Conservation (phyloP, 257 asterid species). For the Rauvolfia tetraphylla region DNA sequence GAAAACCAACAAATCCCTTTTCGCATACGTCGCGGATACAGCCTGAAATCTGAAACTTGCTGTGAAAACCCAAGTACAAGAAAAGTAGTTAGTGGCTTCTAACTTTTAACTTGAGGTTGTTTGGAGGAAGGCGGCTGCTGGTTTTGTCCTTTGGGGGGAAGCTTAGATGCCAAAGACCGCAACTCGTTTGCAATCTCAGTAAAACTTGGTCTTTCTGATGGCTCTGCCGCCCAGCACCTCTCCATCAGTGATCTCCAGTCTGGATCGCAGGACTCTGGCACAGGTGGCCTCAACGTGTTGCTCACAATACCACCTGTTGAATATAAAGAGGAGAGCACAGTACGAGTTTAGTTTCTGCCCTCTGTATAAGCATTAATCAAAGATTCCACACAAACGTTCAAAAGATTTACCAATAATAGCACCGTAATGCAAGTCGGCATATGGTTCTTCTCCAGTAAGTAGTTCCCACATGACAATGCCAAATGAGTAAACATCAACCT, state of each 20-base stretch:
- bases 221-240: conserved; percentile 94
- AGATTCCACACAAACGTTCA: not conserved
- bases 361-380: not conserved
- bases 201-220: conserved; percentile 83
- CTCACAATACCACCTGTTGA: conserved; percentile 85
- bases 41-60: conserved; percentile 19
- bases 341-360: not conserved
- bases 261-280: conserved; percentile 73
- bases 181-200: conserved; percentile 69
- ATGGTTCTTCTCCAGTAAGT: conserved; percentile 95
- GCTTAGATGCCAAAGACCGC: conserved; percentile 69
- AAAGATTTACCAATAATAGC: conserved; percentile 71
- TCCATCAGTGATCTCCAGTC: conserved; percentile 87
- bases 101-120: conserved; percentile 48
- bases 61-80: not conserved
- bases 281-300: conserved; percentile 87
- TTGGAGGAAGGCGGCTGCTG: conserved; percentile 38
- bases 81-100: not conserved
- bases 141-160: conserved; percentile 60
- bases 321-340: not conserved
- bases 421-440: conserved; percentile 89
- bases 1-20: not conserved
- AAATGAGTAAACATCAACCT: conserved; percentile 95
- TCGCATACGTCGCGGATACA: not conserved
- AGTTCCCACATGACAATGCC: conserved; percentile 99